Conservation (phyloP, 495 filamentous ascomycete genomes). For the Penicillium salamii region DNA sequence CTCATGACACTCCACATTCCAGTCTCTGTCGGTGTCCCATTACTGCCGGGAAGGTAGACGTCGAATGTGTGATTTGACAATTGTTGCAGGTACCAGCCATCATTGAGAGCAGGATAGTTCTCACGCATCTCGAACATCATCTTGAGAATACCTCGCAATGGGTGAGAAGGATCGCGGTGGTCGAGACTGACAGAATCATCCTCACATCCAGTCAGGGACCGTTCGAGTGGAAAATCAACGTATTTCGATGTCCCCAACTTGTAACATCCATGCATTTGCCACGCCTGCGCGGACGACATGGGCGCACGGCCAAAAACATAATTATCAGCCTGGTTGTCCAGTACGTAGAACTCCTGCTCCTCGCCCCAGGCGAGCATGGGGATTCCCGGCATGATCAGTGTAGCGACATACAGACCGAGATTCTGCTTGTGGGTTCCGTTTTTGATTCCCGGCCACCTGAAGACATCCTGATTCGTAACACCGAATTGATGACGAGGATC, state of each 20-base stretch:
- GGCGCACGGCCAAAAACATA: conserved; percentile 48
- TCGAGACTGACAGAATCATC: conserved; percentile 51
- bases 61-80: conserved; percentile 41
- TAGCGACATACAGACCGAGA: conserved; percentile 44
- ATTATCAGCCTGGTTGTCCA: conserved; percentile 45
- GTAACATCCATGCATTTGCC: conserved; percentile 53
- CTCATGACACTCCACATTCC: conserved; percentile 47
- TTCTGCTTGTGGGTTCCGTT: conserved; percentile 45
- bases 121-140: conserved; percentile 45
- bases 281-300: conserved; percentile 46
- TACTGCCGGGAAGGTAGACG: conserved; percentile 43
- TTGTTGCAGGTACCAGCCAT: conserved; percentile 40
- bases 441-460: conserved; percentile 49
- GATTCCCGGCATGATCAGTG: conserved; percentile 45
- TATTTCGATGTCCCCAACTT: conserved; percentile 41
- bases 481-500: conserved; percentile 51
- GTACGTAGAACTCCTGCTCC: conserved; percentile 48
- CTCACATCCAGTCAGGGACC: conserved; percentile 38
- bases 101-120: conserved; percentile 46
- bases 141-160: conserved; percentile 43
- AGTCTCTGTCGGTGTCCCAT: conserved; percentile 41
- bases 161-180: conserved; percentile 51
- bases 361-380: conserved; percentile 49
- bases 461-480: conserved; percentile 50
- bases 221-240: conserved; percentile 40